Percentiles rank a stretch among this genome's conserved stretches.
Evolutionary conservation across 1,139 yeast species (phyloP).

Genomic region (Suzukiozyma palmioleophila): DNA sequence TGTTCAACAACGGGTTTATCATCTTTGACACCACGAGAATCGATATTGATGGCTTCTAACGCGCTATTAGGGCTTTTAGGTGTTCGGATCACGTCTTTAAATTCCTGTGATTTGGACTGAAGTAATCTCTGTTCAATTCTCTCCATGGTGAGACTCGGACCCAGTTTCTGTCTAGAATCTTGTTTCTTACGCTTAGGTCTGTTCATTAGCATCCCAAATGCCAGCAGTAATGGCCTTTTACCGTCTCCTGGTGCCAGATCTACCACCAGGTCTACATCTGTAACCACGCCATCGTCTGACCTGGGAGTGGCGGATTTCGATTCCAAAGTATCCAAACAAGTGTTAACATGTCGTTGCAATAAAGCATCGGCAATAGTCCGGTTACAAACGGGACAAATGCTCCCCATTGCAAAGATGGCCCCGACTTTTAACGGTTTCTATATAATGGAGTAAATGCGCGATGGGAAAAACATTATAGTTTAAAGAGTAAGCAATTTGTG

Average conservation of each 20-base stretch:
- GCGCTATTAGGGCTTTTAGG: no score
- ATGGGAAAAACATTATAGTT: no score
- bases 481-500: no score
- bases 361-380: conserved; percentile 17
- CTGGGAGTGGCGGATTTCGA: background rate
- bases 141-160: background rate
- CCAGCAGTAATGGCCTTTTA: background rate
- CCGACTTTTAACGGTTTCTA: no score
- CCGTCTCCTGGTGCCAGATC: conserved; percentile 11
- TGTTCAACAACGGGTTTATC: no score
- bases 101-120: background rate
- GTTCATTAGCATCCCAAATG: conserved; percentile 2
- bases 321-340: conserved; percentile 24
- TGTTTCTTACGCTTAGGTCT: background rate
- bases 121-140: background rate
- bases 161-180: conserved; percentile 1
- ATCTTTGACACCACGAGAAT: no score
- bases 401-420: conserved; percentile 4
- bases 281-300: background rate
- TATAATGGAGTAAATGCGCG: no score
- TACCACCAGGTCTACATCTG: background rate
- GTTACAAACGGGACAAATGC: conserved; percentile 35
- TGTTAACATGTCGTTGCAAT: conserved; percentile 40
- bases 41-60: no score
- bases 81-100: no score